Evolutionary conservation across 2,329 filamentous ascomycete genomes (phyloP), one percentile per base, ranked within the genome.

Genomic region (Paecilomyces formosus): DNA sequence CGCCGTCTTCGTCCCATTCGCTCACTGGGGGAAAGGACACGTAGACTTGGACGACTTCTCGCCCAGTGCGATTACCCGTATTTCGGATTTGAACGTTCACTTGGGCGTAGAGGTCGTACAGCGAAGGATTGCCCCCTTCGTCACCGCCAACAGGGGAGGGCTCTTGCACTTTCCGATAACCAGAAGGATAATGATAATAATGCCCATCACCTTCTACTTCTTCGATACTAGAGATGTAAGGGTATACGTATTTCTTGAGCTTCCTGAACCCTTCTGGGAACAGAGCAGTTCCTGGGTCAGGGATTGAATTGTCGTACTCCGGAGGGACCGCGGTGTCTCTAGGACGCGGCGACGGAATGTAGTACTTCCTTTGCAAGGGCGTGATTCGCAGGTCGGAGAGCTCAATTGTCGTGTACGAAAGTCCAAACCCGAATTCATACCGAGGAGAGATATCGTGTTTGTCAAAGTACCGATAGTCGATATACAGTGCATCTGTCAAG

Each of bases 401-500:
- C 12, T 82, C 76, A 71, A 93, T 95, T 0, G 76, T 82, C 0
- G 90, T 92, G 76, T 94, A 96, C 56, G 87, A 90, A 1, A 97
- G 81, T 0, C 92, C 93, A 60, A 86, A 92, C 0, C 93, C 92
- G 66, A 97, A 97, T 53, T 90, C 88, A 69, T 87, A 97, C 0
- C 89, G 87, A 0, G 92, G 92, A 4, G 80, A 79, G 60, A 94
- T 87, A 58, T 81, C 79, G 57, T 87, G 74, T 69, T 88, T 89
- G 78, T 96, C 92, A 65, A 97, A 92, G 72, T 92, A 84, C 12
- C 92, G 87, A 75, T 97, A 96, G 77, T 97, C 93, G 64, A 95
- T 86, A 69, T 92, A 92, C 0, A 96, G 76, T 0, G 90, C 90
- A 69, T 96, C 90, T 0, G 81, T 82, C 70, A 94, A 96, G 63